Evolutionary conservation across 2,329 filamentous ascomycete genomes (phyloP).

Genomic region (Trichoderma sp.): DNA sequence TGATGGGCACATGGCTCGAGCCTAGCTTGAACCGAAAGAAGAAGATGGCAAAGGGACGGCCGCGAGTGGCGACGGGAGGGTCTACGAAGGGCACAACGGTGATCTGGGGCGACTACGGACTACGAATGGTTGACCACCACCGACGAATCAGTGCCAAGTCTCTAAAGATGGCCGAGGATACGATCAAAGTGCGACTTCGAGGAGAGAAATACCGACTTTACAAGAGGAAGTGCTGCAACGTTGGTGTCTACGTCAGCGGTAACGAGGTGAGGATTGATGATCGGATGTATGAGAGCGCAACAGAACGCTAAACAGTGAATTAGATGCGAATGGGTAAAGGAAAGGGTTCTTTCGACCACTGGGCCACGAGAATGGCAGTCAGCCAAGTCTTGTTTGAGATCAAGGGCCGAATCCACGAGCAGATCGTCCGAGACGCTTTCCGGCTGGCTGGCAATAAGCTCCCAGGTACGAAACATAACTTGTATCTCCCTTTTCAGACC

Average conservation of each 20-base stretch:
- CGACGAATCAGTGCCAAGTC: slow-evolving; percentile 83
- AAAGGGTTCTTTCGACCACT: slow-evolving; percentile 96
- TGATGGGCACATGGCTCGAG: slow-evolving; percentile 72
- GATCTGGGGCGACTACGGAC: slow-evolving; percentile 91
- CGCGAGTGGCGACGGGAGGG: slow-evolving; percentile 84
- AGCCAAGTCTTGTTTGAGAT: slow-evolving; percentile 92
- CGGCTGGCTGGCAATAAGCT: slow-evolving; percentile 91
- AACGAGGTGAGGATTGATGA: slow-evolving; percentile 66
- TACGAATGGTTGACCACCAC: slow-evolving; percentile 92
- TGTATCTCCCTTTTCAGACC: neutral
- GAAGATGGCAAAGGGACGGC: slow-evolving; percentile 88
- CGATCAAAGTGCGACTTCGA: slow-evolving; percentile 82
- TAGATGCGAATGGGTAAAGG: slow-evolving; percentile 97
- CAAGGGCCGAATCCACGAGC: slow-evolving; percentile 88
- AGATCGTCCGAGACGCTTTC: slow-evolving; percentile 90
- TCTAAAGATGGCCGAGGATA: slow-evolving; percentile 87
- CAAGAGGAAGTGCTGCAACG: slow-evolving; percentile 85
- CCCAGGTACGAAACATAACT: slow-evolving; percentile 60
- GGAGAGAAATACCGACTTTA: slow-evolving; percentile 92
- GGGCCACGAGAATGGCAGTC: slow-evolving; percentile 85
- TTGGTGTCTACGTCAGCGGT: slow-evolving; percentile 91
- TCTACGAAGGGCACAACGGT: slow-evolving; percentile 91
- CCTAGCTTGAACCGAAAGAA: slow-evolving; percentile 72
- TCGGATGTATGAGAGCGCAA: neutral
- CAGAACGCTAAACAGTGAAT: neutral